Evolutionary conservation across 2,329 filamentous ascomycete species (phyloP), one percentile per base, ranked within the genome.

Genomic region (Colletotrichum truncatum): DNA sequence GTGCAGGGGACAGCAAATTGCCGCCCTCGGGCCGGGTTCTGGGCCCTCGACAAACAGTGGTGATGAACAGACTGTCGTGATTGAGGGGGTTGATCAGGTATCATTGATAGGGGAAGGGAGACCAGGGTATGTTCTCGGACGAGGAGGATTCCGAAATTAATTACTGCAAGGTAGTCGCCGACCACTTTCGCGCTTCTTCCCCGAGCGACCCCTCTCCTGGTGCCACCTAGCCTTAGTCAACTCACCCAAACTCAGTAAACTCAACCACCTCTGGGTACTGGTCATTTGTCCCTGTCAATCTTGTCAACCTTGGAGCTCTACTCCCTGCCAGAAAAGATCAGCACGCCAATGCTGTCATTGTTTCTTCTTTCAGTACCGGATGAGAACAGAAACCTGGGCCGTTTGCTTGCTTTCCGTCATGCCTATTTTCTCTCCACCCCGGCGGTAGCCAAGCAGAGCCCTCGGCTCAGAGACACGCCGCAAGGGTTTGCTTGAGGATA

Each of bases 141-240:
- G 34, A 54, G 34, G 26, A 49, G 36, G 46, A 34, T 54, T 63
- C 66, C 66, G 63, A 68, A 30, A 68, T 67, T 64, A 49, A 49
- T 60, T 59, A 34, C 64, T 68, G 58, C 58, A 56, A 49, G 38
- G 32, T 67, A 26, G 39, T 57, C 46, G 52, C 23, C 52, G 56
- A 66, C 57, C 56, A 56, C 49, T 65, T 23, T 12, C 4, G 5
- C 21, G 4, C 41, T 18, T 18, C 34, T 57, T 39, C 52, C 49
- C 48, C 45, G 49, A 54, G 43, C 46, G 43, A 43, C 36, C 41
- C 48, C 38, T 58, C 57, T 21, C 25, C 18, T 21, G 45, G 26
- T 26, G 26, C 43, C 52, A 52, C 30, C 28, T 11, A 26, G n/a
- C 45, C 14, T 26, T 25, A 11, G 16, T 28, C 30, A 23, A 14